Conservation (phyloP, 2,329 filamentous ascomycete genomes). For the Sporothrix globosa region DNA sequence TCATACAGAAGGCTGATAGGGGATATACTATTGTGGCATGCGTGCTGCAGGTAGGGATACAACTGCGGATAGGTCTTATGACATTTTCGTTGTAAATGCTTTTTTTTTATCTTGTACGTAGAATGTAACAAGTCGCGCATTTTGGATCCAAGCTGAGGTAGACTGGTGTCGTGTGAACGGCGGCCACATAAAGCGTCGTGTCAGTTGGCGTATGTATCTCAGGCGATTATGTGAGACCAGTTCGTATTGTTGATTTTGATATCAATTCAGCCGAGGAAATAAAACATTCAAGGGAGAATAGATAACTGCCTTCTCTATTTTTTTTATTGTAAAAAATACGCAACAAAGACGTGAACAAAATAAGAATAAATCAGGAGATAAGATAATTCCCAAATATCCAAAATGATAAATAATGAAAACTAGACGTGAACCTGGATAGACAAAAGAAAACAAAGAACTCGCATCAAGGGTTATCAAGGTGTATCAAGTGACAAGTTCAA, state of each 20-base stretch:
- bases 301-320: too few species aligned
- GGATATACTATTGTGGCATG: not conserved
- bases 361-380: not conserved
- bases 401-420: not conserved
- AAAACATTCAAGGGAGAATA: not conserved
- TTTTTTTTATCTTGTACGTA: not conserved
- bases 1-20: too few species aligned
- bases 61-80: not conserved
- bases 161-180: not conserved
- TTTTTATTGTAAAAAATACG: too few species aligned
- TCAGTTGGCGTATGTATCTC: too few species aligned
- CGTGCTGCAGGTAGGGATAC: not conserved
- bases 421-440: not conserved
- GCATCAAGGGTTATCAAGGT: not conserved
- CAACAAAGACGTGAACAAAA: not conserved
- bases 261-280: not conserved
- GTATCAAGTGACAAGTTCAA: not conserved
- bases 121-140: not conserved
- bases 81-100: not conserved
- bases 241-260: not conserved
- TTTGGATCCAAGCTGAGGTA: not conserved
- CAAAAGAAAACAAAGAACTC: not conserved
- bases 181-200: too few species aligned
- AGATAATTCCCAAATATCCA: not conserved
- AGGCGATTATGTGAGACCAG: not conserved